Base-by-base conservation (phyloP, 306 rosid genomes). In the cucumber (Cucumis sativus) region DNA sequence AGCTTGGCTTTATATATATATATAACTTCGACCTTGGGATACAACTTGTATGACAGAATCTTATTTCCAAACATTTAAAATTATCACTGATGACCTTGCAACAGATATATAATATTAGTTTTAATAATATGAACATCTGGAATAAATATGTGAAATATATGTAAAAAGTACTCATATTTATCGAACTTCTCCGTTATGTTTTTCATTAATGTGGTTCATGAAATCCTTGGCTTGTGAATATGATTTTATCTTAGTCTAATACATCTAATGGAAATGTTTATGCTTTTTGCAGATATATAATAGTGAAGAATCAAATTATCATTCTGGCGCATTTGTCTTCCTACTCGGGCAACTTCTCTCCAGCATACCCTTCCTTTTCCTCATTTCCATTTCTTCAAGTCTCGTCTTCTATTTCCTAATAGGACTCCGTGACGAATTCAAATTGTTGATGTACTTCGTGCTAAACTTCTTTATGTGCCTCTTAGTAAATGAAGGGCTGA, bases 371-470 rank as follows among this genome's bases (percentile, higher is more conserved):
- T 92, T 92, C 89, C 93, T 96, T 70, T 96, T 96, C 81, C 99
- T 96, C 82, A 88, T 96, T 82, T 86, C 99, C 76, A 96, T 96
- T 76, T 89, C 98, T 10, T 86, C 99, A 54, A 96, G 97, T 82
- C 93, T 92, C 2, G 92, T 89, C 83, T 92, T 96, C 86, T 96
- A 96, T 84, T 96, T 96, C 89, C 88, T 96, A 10, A 62, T 92
- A 17, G 96, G 99, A 75, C 86, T 96, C 85, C 85, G 86, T 55
- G 99, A 96, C 73, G 93, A 92, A 74, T 96, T 96, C 82, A 84
- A 93, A 86, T 87, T 96, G 89, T 85, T 96, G 81, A 96, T 96
- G 99, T 96, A 96, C 92, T 96, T 96, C 18, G 97, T 92, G 91
- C 91, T 92, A 80, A 96, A 96, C 78, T 88, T 92, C 86, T 96